phyloP scores from a whole-genome alignment of 2,329 filamentous ascomycete genomes.

The Penicillium psychrosexuale region DNA sequence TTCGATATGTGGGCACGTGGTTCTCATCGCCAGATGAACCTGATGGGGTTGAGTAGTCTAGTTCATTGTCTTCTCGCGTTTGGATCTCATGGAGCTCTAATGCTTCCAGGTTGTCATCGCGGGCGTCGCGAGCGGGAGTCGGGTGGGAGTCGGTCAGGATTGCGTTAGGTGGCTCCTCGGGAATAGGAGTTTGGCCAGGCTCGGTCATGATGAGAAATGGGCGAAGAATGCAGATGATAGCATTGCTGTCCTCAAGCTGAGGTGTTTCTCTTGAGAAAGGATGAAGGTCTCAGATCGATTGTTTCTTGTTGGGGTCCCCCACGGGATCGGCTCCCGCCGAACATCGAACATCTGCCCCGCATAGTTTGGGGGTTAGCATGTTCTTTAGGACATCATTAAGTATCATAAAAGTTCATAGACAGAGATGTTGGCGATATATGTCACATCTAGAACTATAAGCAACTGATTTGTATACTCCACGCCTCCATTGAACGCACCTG shows the following conservation, averaged over 20 bases:
- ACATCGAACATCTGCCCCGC: constrained; percentile 4
- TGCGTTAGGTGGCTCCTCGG: constrained; percentile 6
- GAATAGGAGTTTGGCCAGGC: not conserved
- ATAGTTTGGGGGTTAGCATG: not conserved
- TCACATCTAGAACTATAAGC: not conserved
- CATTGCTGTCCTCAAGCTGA: not conserved
- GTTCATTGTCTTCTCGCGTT: constrained; percentile 27
- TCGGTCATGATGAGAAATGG: constrained; percentile 8
- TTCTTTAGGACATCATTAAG: not conserved
- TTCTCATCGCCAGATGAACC: constrained; percentile 36
- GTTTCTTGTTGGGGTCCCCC: constrained; percentile 7
- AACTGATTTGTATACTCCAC: not conserved
- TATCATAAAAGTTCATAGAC: not conserved
- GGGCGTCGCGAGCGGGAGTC: constrained; percentile 2
- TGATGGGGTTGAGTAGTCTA: constrained; percentile 26
- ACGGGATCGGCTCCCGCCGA: constrained; percentile 16
- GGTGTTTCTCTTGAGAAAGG: not conserved
- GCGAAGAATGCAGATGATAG: no score
- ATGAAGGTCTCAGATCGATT: not conserved
- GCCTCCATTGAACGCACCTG: not conserved
- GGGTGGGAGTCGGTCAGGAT: constrained; percentile 10
- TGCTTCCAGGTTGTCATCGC: constrained; percentile 17
- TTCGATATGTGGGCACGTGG: constrained; percentile 25
- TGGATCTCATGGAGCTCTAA: constrained; percentile 33
- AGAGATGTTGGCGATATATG: not conserved